Conservation (phyloP, 495 filamentous ascomycete genomes). For the Trichoderma asperelloides region DNA sequence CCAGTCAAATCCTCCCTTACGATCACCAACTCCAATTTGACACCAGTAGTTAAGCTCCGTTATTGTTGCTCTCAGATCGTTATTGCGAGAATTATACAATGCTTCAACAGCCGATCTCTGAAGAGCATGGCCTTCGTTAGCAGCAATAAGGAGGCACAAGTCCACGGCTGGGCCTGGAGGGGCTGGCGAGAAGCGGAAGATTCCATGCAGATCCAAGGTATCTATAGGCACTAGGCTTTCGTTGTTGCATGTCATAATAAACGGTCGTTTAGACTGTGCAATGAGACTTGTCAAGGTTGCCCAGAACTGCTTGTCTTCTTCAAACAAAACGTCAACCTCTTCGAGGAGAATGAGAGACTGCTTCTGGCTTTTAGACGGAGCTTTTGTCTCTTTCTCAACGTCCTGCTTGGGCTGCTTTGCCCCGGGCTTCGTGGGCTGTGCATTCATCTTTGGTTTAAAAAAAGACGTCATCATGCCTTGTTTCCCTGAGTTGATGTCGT, state of each 20-base stretch:
- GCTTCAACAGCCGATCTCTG: conserved; percentile 52
- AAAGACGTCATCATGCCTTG: conserved; percentile 76
- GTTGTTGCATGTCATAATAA: conserved; percentile 92
- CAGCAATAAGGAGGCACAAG: conserved; percentile 73
- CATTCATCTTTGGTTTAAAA: conserved; percentile 48
- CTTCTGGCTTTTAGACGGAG: conserved; percentile 53
- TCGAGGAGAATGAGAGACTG: conserved; percentile 93
- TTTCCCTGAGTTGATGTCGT: conserved; percentile 55
- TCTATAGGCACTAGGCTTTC: conserved; percentile 66
- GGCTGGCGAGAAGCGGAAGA: conserved; percentile 70
- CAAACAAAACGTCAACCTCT: conserved; percentile 88
- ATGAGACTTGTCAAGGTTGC: conserved; percentile 67
- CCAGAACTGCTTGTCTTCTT: conserved; percentile 96
- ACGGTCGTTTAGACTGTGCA: conserved; percentile 74
- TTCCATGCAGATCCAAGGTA: conserved; percentile 66
- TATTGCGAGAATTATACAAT: conserved; percentile 56
- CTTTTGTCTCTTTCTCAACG: conserved; percentile 23
- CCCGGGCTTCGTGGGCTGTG: conserved; percentile 22
- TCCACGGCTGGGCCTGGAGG: conserved; percentile 63
- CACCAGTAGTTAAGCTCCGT: conserved; percentile 93
- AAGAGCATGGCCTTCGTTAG: conserved; percentile 83
- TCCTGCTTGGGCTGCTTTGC: conserved; percentile 12
- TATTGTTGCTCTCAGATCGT: conserved; percentile 75
- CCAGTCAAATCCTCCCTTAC: conserved; percentile 84
- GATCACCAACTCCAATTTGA: conserved; percentile 88